Base-by-base conservation (phyloP, 2,329 filamentous ascomycete genomes). In the Ceratocystis huliohia region DNA sequence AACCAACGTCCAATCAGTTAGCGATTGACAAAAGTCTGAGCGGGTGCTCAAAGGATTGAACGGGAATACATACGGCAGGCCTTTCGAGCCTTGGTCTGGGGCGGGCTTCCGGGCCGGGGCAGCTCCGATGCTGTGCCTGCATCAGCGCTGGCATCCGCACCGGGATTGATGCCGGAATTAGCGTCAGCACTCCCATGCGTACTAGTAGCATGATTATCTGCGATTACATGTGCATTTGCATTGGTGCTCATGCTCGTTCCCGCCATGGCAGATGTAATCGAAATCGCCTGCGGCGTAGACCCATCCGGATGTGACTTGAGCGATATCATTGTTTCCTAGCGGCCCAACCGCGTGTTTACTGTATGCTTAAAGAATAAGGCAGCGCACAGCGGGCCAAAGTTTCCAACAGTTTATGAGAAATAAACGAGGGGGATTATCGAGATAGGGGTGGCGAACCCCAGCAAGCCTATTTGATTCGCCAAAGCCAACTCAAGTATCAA, bases 81-180 rank as follows among this genome's bases (percentile, higher is more conserved):
- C 65, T 73, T 73, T 41, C 72, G 72, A 20, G 72, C 72, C 68
- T 73, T 73, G n/a, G 70, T 33, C 22, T 66, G 44, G 25, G 20
- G 37, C 50, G 65, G 65, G 33, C 68, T 62, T 25, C 65, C 65
- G 28, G 57, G 65, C 59, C 30, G 46, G 20, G 22, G 56, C 59
- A 20, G 50, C 20, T 37, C 37, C 41, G 50, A 57, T 6, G 15
- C 28, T 8, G 13, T 3, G 17, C 7, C 46, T 28, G 48, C n/a
- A 28, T 57, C 17, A 17, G 3, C 59, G 45, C 25, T 62, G 33
- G 5, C 59, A 62, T 22, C 20, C 7, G 30, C 6, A 10, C 20
- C 15, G 28, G 57, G 3, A 61, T 22, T 41, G 17, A 33, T 20
- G 25, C n/a, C 37, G 2, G 8, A 5, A 15, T 25, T 37, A 45